Conservation (phyloP, 2,329 filamentous ascomycete species). For the Pyricularia grisea region DNA sequence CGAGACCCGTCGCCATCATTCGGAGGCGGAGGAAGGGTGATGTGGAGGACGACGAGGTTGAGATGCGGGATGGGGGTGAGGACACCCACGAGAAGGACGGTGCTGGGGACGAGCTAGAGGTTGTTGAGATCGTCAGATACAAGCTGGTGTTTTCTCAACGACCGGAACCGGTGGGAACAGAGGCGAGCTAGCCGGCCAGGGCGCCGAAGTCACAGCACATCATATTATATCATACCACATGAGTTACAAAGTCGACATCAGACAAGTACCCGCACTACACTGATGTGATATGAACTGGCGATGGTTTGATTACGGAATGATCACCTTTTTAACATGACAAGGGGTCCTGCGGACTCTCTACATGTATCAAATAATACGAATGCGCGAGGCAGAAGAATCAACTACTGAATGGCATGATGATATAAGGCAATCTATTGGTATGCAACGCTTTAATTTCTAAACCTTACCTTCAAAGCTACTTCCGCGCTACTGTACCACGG, state of each 20-base stretch:
- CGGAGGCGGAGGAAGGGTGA: conserved; percentile 41
- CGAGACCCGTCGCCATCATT: conserved; percentile 70
- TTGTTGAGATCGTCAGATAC: conserved; percentile 78
- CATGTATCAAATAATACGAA: neutral
- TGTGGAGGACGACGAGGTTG: conserved; percentile 23
- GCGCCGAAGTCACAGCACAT: neutral
- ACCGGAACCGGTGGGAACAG: conserved; percentile 63
- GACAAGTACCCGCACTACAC: neutral
- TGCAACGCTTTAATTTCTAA: neutral
- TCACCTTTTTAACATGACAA: too few relatives aligned
- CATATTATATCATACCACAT: neutral
- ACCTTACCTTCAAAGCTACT: conserved; percentile 15
- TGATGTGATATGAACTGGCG: neutral
- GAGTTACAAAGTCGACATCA: neutral
- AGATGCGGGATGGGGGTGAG: conserved; percentile 14
- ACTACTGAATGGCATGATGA: neutral
- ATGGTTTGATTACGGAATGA: too few relatives aligned
- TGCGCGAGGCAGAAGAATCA: neutral
- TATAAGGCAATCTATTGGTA: neutral
- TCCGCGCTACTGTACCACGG: conserved; percentile 35
- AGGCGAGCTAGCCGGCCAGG: neutral
- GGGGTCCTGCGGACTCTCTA: too few relatives aligned
- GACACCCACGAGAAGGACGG: conserved; percentile 24
- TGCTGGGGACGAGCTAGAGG: conserved; percentile 53
- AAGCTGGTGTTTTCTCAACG: conserved; percentile 78